A percentile compares a stretch with the other conserved stretches of the same genome.
Conservation (phyloP, 1,139 yeast species). For the Sugiyamaella pinicola region DNA sequence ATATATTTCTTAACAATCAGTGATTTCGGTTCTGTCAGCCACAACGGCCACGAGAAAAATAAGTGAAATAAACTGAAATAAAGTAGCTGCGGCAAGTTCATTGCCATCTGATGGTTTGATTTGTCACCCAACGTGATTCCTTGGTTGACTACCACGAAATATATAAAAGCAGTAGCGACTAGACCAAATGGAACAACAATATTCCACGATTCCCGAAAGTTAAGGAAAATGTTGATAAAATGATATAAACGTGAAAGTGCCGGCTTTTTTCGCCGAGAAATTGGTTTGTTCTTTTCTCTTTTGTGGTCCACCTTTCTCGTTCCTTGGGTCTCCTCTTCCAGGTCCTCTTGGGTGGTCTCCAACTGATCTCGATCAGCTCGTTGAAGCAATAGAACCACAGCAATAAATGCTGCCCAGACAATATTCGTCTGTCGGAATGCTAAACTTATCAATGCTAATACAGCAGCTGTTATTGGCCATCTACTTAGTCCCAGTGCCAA, state of each 20-base stretch:
- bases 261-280: neutral
- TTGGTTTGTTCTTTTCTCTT: neutral
- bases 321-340: neutral
- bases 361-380: conserved; percentile 1
- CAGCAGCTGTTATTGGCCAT: conserved; percentile 26
- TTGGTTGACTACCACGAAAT: conserved; percentile 63
- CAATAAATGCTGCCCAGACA: conserved; percentile 75
- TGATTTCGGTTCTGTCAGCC: conserved; percentile 31
- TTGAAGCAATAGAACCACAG: conserved; percentile 23
- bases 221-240: neutral
- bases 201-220: conserved; percentile 4
- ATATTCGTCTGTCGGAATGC: conserved; percentile 89
- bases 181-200: conserved; percentile 54
- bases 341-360: neutral
- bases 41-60: conserved; percentile 62
- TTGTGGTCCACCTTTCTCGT: neutral
- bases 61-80: conserved; percentile 70
- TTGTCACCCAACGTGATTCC: conserved; percentile 89
- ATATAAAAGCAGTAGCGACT: conserved; percentile 55
- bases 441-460: conserved; percentile 43
- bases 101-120: conserved; percentile 70
- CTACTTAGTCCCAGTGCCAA: conserved; percentile 44
- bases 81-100: conserved; percentile 79
- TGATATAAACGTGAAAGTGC: neutral
- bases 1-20: conserved; percentile 35